Conservation (phyloP, 164 flowering plant genomes). For the Taxillus chinensis region DNA sequence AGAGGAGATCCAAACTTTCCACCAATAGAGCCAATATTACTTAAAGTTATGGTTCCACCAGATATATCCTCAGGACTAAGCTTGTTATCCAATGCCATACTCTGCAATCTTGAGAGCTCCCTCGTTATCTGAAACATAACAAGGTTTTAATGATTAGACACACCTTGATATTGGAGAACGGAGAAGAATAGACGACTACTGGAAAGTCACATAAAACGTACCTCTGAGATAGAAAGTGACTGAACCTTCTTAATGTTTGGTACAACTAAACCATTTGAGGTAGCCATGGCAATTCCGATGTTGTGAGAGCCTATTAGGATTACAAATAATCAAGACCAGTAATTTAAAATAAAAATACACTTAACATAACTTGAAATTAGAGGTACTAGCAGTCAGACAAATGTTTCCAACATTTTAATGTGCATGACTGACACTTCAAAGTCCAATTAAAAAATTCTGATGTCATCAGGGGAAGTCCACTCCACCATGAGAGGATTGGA, state of each 20-base stretch:
- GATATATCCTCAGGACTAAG: conserved; percentile 65
- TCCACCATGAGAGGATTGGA: too few species aligned
- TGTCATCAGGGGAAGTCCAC: too few species aligned
- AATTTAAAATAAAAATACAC: neutral
- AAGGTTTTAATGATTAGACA: too few species aligned
- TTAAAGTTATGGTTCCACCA: conserved; percentile 85
- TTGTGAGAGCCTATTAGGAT: conserved; percentile 63
- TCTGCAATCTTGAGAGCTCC: conserved; percentile 71
- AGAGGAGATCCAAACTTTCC: conserved; percentile 88
- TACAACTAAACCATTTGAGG: conserved; percentile 81
- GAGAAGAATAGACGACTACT: neutral
- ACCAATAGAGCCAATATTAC: conserved; percentile 96
- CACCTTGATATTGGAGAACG: neutral
- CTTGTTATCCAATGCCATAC: conserved; percentile 62
- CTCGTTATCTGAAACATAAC: conserved; percentile 54
- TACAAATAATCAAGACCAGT: neutral
- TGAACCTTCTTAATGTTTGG: conserved; percentile 94
- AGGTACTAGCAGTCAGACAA: too few species aligned
- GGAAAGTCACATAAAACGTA: conserved; percentile 17
- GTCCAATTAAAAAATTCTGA: too few species aligned
- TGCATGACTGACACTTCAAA: too few species aligned
- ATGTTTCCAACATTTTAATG: too few species aligned
- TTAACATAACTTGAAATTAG: neutral
- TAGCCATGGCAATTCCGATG: conserved; percentile 95
- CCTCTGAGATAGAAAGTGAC: conserved; percentile 78